These are phyloP conservation scores for Botrytis pseudocinerea DNA, from an alignment of 2,329 filamentous ascomycete species.

Conservation along the genomic window DNA sequence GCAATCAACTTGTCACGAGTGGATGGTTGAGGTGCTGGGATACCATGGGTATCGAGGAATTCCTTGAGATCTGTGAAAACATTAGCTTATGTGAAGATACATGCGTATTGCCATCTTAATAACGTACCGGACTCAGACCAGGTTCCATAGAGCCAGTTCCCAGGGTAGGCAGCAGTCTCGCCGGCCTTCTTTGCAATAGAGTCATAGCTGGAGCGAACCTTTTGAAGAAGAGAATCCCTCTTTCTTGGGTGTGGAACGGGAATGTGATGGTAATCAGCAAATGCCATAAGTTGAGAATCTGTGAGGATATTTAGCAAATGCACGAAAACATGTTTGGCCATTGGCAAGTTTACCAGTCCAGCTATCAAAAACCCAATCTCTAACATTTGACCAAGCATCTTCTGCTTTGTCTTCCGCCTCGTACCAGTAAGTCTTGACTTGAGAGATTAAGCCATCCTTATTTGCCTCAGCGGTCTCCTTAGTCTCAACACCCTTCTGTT, in stretches of 20 bases:
- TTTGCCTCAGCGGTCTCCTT: constrained; percentile 66
- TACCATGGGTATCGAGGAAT: constrained; percentile 87
- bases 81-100: constrained; percentile 25
- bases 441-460: constrained; percentile 66
- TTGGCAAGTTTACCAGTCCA: constrained; percentile 40
- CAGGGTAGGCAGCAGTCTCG: constrained; percentile 82
- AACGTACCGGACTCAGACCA: constrained; percentile 73
- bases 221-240: constrained; percentile 77
- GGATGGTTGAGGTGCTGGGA: constrained; percentile 80
- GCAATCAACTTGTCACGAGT: constrained; percentile 87
- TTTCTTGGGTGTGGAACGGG: constrained; percentile 82
- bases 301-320: constrained; percentile 44
- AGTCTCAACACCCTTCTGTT: constrained; percentile 68
- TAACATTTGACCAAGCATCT: constrained; percentile 68
- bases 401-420: constrained; percentile 77
- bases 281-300: constrained; percentile 89
- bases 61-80: constrained; percentile 71
- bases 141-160: constrained; percentile 87
- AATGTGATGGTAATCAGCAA: constrained; percentile 85
- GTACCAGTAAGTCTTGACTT: constrained; percentile 74
- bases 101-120: not conserved
- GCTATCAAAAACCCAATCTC: constrained; percentile 90
- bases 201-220: constrained; percentile 81
- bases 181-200: constrained; percentile 69
- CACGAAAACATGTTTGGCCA: not conserved